A percentile compares a stretch with the other conserved stretches of the same genome.
Conservation (phyloP, 225 moss, liverwort and hornwort genomes). For the Sphagnum contortum region DNA sequence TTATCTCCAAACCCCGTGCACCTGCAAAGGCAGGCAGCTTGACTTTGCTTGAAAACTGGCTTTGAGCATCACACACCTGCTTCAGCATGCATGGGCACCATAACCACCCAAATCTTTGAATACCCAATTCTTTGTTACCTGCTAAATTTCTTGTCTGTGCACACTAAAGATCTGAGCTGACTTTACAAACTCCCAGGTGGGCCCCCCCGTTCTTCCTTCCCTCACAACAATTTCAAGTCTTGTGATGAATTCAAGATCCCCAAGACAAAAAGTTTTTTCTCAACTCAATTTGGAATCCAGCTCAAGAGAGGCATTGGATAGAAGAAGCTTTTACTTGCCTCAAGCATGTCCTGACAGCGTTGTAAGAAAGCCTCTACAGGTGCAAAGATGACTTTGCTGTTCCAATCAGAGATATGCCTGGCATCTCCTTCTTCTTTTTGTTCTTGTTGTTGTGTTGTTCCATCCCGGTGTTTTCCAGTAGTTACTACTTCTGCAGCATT, state of each 20-base stretch:
- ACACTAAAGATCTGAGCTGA: neutral
- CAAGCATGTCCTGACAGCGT: constrained; percentile 76
- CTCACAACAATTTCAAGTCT: no score
- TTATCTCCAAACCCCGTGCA: constrained; percentile 59
- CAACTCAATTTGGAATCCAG: no score
- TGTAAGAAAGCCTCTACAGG: constrained; percentile 71
- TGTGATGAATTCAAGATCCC: no score
- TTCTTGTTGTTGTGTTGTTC: neutral
- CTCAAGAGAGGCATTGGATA: no score
- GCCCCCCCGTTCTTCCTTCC: no score
- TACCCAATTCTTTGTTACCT: no score
- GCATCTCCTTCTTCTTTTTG: constrained; percentile 2
- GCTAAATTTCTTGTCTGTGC: no score
- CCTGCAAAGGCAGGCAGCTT: constrained; percentile 64
- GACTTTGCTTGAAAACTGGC: constrained; percentile 61
- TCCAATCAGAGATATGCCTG: constrained; percentile 34
- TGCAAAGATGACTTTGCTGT: constrained; percentile 55
- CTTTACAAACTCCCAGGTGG: neutral
- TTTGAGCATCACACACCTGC: constrained; percentile 78
- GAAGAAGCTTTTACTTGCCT: constrained; percentile 14
- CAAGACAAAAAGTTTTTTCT: no score
- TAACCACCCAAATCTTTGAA: no score
- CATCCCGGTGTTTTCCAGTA: no score
- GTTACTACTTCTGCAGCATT: no score
- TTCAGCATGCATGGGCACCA: neutral